Base-by-base conservation (phyloP, 768 basidiomycete species). In the Suillus tomentosus region DNA sequence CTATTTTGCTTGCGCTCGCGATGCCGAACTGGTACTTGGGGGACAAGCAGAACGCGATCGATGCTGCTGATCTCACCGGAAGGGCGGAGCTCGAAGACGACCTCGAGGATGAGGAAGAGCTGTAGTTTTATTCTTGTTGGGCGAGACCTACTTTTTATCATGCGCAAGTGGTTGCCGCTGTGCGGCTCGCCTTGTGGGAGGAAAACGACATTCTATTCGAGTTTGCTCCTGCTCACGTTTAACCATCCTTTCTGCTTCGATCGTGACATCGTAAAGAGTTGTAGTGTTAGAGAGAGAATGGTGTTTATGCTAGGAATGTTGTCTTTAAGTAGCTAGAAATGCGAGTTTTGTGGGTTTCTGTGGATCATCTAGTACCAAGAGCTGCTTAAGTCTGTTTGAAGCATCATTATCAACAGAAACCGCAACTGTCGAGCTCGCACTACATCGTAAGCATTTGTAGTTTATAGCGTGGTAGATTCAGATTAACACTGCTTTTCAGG, bases 401-500 rank as follows among this genome's bases (percentile, higher is more conserved):
- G 58, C 83, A 84, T 24, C 79, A 84, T 64, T 92, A 83, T 71
- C 84, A 82, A 68, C 90, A 92, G 80, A 88, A 83, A 66, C 87
- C 89, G 5, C 91, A 91, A 72, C 71, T 92, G 14, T 88, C 88
- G 8, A 88, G 87, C 65, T 90, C 90, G 9, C 90, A 92, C 69
- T 83, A 78, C 15, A 87, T 91, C 60, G 90, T 84, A 40, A 59
- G 79, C 67, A 37, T 8, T 24, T 27, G 27, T 5, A 14, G n/a
- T 43, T n/a, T 19, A 17, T 11, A 62, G 62, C 15, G 27, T 15
- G 17, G 13, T 14, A 6, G 31, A 63, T 57, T 17, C 7, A 27
- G 19, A 31, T 62, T 42, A 34, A 60, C 60, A 3, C 11, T 1
- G 7, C 42, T 60, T 62, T 31, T 39, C 9, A 75, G 76, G 70